Conservation (phyloP, 2,329 filamentous ascomycete species). For the Stachybotrys chlorohalonatus region DNA sequence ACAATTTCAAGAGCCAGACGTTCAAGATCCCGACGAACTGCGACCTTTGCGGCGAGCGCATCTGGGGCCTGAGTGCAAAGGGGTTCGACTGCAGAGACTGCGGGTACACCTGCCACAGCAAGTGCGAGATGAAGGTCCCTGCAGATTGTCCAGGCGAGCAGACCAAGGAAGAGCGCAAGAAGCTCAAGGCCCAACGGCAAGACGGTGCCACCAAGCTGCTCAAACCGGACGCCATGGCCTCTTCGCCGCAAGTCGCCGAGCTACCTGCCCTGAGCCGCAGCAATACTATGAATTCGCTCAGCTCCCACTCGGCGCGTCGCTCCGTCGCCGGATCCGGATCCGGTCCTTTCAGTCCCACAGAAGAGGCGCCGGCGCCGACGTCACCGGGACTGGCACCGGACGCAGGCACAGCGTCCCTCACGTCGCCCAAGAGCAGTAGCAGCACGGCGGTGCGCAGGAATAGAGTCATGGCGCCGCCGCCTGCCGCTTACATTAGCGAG, state of each 20-base stretch:
- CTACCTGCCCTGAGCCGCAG: constrained; percentile 63
- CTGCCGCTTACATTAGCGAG: constrained; percentile 67
- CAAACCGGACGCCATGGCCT: constrained; percentile 31
- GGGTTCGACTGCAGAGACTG: constrained; percentile 94
- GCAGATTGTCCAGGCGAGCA: constrained; percentile 92
- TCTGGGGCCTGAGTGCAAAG: constrained; percentile 95
- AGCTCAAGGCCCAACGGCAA: constrained; percentile 79
- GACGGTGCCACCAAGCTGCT: constrained; percentile 59
- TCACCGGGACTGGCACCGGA: constrained; percentile 11
- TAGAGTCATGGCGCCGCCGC: constrained; percentile 80
- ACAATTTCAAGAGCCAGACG: constrained; percentile 97
- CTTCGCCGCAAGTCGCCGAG: constrained; percentile 42
- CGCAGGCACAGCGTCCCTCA: constrained; percentile 3
- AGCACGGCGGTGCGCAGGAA: constrained; percentile 43
- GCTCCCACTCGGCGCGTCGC: constrained; percentile 71
- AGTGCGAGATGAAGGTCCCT: constrained; percentile 98
- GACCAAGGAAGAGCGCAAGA: constrained; percentile 91
- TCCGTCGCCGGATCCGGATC: constrained; percentile 58
- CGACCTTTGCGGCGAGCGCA: constrained; percentile 89
- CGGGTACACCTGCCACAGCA: constrained; percentile 96
- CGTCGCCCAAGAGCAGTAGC: constrained; percentile 18
- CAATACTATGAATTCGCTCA: constrained; percentile 85
- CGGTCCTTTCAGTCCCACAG: constrained; percentile 38
- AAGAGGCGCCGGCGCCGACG: constrained; percentile 30
- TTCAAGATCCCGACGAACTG: constrained; percentile 99